These are phyloP conservation scores for Ganoderma lucidum DNA, from an alignment of 1,284 basidiomycete species.

Conservation along the genomic window DNA sequence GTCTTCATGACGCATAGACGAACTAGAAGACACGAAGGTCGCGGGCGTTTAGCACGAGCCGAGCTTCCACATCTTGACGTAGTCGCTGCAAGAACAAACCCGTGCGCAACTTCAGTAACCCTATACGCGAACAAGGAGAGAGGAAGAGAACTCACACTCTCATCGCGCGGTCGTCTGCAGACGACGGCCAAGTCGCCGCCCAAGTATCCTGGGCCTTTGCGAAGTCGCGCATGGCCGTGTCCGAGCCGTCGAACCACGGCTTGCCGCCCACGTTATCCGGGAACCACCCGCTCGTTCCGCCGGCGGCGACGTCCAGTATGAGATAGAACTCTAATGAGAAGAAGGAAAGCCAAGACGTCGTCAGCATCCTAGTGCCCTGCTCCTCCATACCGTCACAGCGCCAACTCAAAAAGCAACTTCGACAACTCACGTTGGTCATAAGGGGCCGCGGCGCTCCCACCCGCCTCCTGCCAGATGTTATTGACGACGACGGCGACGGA, in stretches of 20 bases:
- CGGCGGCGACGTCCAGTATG: conserved; percentile 82
- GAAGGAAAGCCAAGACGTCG: neutral
- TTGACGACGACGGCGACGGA: conserved; percentile 52
- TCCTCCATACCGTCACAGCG: neutral
- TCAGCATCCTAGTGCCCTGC: neutral
- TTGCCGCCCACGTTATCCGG: conserved; percentile 77
- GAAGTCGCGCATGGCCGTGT: conserved; percentile 74
- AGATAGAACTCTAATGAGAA: conserved; percentile 75
- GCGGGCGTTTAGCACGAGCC: conserved; percentile 31
- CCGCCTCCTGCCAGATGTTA: conserved; percentile 55
- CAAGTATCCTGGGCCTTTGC: conserved; percentile 69
- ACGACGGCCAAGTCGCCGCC: conserved; percentile 75
- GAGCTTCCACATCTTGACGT: conserved; percentile 73
- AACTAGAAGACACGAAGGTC: neutral
- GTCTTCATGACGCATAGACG: neutral
- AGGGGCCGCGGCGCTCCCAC: conserved; percentile 66
- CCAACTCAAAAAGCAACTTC: conserved; percentile 10
- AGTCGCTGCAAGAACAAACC: conserved; percentile 47
- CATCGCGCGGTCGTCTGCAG: conserved; percentile 68
- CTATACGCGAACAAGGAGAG: neutral
- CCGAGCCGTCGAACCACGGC: conserved; percentile 80
- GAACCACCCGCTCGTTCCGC: conserved; percentile 91
- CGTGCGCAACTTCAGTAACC: neutral
- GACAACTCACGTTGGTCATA: conserved; percentile 72
- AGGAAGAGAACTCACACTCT: conserved; percentile 64